Base-by-base conservation (phyloP, 2,329 filamentous ascomycete species). In the Cercospora nicotianae region DNA sequence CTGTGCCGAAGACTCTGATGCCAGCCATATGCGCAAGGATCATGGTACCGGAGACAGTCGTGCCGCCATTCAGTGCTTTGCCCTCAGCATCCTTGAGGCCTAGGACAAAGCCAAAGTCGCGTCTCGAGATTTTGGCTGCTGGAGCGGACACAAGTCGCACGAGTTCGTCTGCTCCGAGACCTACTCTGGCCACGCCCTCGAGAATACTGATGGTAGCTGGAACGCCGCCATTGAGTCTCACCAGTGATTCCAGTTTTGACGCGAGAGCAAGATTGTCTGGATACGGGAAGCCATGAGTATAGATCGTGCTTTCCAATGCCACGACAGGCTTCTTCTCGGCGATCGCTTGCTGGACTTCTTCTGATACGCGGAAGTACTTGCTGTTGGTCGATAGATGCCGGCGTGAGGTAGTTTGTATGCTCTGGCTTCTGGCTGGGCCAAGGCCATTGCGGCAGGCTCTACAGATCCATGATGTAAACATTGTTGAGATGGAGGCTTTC, bases 31-130 rank as follows among this genome's bases (percentile, higher is more conserved):
- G 86, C 55, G 95, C 92, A 31, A 99, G 87, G 42, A 97, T 80
- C 91, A 96, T 97, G 3, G 95, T 99, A 1, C 91, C 94, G 5
- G 94, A 89, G 65, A 99, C 91, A 2, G 95, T 99, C 1, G 95
- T 99, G 9, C 94, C 95, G 30, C 94, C 95, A 78, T 96, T 91
- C 55, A 92, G 86, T 65, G 85, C 87, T 72, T 86, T 87, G 36
- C 91, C 91, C 57, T 86, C 79, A 63, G 91, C 77, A 31, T 90
- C 88, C 87, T 91, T 69, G 83, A 91, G 83, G 69, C 93, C 94
- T 65, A 90, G 87, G 26, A 96, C 86, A 76, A 91, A 93, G 51
- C 92, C 90, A 61, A 99, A 83, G 78, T 99, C 95, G 74, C 95
- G 87, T 60, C 94, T 86, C 9, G 94, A 98, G 6, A 93, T 88